These are phyloP conservation scores for Pyrenophora seminiperda DNA, from an alignment of 2,329 filamentous ascomycete genomes.

Conservation along the genomic window DNA sequence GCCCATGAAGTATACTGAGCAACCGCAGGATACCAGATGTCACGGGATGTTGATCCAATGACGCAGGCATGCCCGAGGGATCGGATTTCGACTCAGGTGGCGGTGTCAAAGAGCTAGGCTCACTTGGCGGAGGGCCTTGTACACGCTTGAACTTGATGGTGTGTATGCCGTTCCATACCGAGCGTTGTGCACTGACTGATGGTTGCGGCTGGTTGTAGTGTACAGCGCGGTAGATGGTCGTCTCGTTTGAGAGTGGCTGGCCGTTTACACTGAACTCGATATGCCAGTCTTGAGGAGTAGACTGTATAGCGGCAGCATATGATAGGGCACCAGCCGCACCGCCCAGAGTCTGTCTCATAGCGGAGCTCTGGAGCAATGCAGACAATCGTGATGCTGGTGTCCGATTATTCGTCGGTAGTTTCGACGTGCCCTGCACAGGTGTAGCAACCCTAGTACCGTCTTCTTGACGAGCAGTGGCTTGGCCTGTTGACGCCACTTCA, in stretches of 20 bases:
- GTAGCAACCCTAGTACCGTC: slow-evolving; percentile 87
- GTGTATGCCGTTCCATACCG: slow-evolving; percentile 88
- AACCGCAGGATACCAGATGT: slow-evolving; percentile 87
- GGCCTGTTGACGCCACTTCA: slow-evolving; percentile 83
- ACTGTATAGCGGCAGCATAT: slow-evolving; percentile 82
- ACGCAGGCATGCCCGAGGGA: slow-evolving; percentile 71
- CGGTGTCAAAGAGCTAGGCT: slow-evolving; percentile 67
- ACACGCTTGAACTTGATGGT: slow-evolving; percentile 91
- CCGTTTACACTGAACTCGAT: slow-evolving; percentile 91
- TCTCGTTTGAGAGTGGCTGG: slow-evolving; percentile 84
- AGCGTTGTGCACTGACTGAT: slow-evolving; percentile 72
- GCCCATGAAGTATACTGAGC: slow-evolving; percentile 85
- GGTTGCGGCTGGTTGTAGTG: slow-evolving; percentile 68
- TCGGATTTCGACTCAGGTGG: slow-evolving; percentile 58
- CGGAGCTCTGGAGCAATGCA: slow-evolving; percentile 39
- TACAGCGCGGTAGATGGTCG: slow-evolving; percentile 93
- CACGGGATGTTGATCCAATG: slow-evolving; percentile 79
- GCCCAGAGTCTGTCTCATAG: slow-evolving; percentile 39
- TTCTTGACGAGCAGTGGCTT: slow-evolving; percentile 88
- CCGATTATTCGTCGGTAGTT: slow-evolving; percentile 35
- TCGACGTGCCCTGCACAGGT: slow-evolving; percentile 65
- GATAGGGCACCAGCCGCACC: slow-evolving; percentile 65
- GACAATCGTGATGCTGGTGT: slow-evolving; percentile 40
- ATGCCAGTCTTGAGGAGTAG: slow-evolving; percentile 90
- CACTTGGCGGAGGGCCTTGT: slow-evolving; percentile 77